A percentile compares a stretch with the other conserved stretches of the same genome.
These are phyloP conservation scores for Ceratobasidium sp. DNA, from an alignment of 1,284 basidiomycete species.

Conservation along the genomic window DNA sequence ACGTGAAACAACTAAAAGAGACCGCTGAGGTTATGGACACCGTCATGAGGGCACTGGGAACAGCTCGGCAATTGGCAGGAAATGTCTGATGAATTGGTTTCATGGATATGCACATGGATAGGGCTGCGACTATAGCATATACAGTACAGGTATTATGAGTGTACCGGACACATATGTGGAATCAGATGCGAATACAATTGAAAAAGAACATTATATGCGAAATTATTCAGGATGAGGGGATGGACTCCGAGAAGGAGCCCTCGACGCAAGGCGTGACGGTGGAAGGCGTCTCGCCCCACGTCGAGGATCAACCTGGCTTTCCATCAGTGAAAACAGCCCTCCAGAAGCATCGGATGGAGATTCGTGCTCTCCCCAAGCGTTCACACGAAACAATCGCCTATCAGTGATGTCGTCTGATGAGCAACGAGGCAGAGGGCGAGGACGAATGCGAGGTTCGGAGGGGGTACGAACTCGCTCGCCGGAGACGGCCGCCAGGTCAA, in stretches of 20 bases:
- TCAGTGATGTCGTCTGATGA: slow-evolving; percentile 36
- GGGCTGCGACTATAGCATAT: slow-evolving; percentile 10
- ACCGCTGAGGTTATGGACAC: slow-evolving; percentile 77
- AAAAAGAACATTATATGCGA: slow-evolving; percentile 7
- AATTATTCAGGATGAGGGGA: slow-evolving; percentile 3
- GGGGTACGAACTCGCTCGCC: slow-evolving; percentile 33
- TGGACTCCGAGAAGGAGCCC: slow-evolving; percentile 17
- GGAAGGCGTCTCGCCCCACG: slow-evolving; percentile 12
- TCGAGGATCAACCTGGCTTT: slow-evolving; percentile 11
- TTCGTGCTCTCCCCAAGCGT: slow-evolving; percentile 35
- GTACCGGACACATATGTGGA: slow-evolving; percentile 11
- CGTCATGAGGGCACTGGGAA: slow-evolving; percentile 68
- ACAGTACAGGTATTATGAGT: slow-evolving; percentile 12
- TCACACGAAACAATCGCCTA: slow-evolving; percentile 35
- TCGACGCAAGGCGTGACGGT: slow-evolving; percentile 33
- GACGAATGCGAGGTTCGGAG: slow-evolving; percentile 12
- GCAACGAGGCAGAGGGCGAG: slow-evolving; percentile 28
- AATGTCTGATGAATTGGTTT: background rate
- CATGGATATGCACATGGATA: background rate
- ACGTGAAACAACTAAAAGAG: slow-evolving; percentile 63
- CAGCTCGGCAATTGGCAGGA: slow-evolving; percentile 64
- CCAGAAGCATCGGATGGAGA: slow-evolving; percentile 24
- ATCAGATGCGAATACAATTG: background rate
- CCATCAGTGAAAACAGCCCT: slow-evolving; percentile 33
- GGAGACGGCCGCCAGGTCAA: slow-evolving; percentile 13